A percentile compares a stretch with the other conserved stretches of the same genome.
phyloP scores from a whole-genome alignment of 208 protist species.

The Leptomonas seymouri region DNA sequence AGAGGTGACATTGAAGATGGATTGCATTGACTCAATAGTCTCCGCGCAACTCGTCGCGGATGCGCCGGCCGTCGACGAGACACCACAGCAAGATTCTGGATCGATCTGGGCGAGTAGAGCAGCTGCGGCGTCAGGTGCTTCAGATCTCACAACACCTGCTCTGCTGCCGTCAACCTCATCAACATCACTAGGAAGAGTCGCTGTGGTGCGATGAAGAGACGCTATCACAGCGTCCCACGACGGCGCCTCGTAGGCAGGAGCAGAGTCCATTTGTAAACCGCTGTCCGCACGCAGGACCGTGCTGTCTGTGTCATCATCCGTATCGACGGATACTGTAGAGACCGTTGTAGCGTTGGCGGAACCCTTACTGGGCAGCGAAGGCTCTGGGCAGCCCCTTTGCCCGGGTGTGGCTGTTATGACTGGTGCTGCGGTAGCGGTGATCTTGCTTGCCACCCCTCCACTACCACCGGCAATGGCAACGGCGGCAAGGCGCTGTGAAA shows the following conservation, averaged over 20 bases:
- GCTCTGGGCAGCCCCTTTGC: too few relatives aligned
- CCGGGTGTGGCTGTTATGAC: too few relatives aligned
- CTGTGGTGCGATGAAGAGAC: conserved; percentile 15
- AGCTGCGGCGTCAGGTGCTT: too few relatives aligned
- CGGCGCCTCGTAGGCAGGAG: conserved; percentile 13
- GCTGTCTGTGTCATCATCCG: background rate
- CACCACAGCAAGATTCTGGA: too few relatives aligned
- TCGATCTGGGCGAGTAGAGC: too few relatives aligned
- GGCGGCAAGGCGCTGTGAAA: conserved; percentile 33
- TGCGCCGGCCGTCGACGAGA: too few relatives aligned
- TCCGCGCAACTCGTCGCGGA: too few relatives aligned
- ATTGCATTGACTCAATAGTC: too few relatives aligned
- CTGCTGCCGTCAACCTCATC: background rate
- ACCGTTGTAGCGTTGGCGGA: background rate
- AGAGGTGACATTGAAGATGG: background rate
- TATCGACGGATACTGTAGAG: background rate
- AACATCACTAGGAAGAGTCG: background rate
- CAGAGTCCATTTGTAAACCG: background rate
- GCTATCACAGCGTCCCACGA: conserved; percentile 36
- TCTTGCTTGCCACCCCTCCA: background rate
- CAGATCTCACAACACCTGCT: background rate
- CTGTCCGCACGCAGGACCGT: background rate
- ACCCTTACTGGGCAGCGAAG: too few relatives aligned
- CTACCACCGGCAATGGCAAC: background rate
- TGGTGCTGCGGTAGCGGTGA: too few relatives aligned